Conservation (phyloP, 2,329 filamentous ascomycete species). For the Camptophora hylomeconis region DNA sequence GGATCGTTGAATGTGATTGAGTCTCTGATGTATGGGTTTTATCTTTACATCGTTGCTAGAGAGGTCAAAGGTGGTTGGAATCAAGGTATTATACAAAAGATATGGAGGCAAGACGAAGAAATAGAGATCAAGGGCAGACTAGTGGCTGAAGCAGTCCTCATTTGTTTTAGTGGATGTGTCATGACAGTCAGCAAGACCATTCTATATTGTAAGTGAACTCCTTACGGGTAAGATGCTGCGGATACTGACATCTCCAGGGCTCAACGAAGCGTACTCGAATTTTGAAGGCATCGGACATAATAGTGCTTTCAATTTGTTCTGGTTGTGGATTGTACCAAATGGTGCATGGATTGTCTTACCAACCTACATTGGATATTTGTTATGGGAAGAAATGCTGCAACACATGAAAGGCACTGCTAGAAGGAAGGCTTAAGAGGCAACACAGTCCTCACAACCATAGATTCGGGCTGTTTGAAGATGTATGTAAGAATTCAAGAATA, state of each 20-base stretch:
- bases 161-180: slow-evolving; percentile 44
- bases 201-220: slow-evolving; percentile 47
- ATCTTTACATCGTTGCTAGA: slow-evolving; percentile 39
- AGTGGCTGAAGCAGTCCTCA: slow-evolving; percentile 42
- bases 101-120: too few species aligned
- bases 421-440: too few species aligned
- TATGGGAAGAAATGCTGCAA: slow-evolving; percentile 46
- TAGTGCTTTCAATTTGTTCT: slow-evolving; percentile 35
- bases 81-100: slow-evolving; percentile 13
- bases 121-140: slow-evolving; percentile 12
- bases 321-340: slow-evolving; percentile 54
- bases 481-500: too few species aligned
- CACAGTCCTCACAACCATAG: too few species aligned
- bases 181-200: slow-evolving; percentile 57
- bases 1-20: slow-evolving; percentile 55
- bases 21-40: slow-evolving; percentile 50
- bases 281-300: slow-evolving; percentile 53
- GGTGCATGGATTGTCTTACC: slow-evolving; percentile 52
- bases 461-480: too few species aligned
- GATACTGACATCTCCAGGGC: slow-evolving; percentile 25
- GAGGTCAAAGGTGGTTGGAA: slow-evolving; percentile 17
- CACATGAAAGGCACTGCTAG: too few species aligned
- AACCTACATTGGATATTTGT: slow-evolving; percentile 46
- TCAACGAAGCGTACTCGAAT: slow-evolving; percentile 48
- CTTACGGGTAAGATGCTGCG: neutral